Evolutionary conservation across 2,329 filamentous ascomycete genomes (phyloP).

Genomic region (Penicillium occitanis): DNA sequence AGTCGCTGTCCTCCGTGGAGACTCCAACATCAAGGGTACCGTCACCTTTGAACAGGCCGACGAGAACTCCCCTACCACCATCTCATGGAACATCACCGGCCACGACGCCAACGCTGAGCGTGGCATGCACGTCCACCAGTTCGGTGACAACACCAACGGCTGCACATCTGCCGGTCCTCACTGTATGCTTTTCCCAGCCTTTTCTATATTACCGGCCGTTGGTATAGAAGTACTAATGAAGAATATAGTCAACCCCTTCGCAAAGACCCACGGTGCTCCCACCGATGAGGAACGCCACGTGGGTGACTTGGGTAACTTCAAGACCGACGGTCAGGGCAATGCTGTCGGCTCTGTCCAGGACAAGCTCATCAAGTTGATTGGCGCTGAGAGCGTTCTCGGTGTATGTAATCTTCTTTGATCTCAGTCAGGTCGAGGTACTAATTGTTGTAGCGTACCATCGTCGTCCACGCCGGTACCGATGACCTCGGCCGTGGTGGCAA

Average conservation of each 20-base stretch:
- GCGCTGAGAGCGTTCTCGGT: conserved; percentile 90
- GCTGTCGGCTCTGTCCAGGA: conserved; percentile 77
- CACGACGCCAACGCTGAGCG: conserved; percentile 94
- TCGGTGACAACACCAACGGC: conserved; percentile 99
- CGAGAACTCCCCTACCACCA: conserved; percentile 77
- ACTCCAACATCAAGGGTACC: conserved; percentile 91
- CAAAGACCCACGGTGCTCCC: conserved; percentile 89
- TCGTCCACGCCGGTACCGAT: conserved; percentile 92
- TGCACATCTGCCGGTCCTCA: conserved; percentile 98
- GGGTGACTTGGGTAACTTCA: conserved; percentile 95
- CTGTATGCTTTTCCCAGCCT: conserved; percentile 60
- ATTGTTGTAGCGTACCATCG: conserved; percentile 73
- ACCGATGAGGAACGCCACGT: conserved; percentile 84
- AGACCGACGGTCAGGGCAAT: conserved; percentile 91
- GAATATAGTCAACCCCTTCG: conserved; percentile 81
- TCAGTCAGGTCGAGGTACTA: neutral
- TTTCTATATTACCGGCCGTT: too few relatives aligned
- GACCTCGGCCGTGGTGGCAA: conserved; percentile 90
- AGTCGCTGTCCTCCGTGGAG: conserved; percentile 97
- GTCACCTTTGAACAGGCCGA: conserved; percentile 90
- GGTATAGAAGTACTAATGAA: neutral
- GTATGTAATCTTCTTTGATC: conserved; percentile 53
- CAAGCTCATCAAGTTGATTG: conserved; percentile 90
- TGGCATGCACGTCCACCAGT: conserved; percentile 98
- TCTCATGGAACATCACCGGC: conserved; percentile 90